phyloP scores from a whole-genome alignment of 164 flowering plant species.

The Annona cherimola region DNA sequence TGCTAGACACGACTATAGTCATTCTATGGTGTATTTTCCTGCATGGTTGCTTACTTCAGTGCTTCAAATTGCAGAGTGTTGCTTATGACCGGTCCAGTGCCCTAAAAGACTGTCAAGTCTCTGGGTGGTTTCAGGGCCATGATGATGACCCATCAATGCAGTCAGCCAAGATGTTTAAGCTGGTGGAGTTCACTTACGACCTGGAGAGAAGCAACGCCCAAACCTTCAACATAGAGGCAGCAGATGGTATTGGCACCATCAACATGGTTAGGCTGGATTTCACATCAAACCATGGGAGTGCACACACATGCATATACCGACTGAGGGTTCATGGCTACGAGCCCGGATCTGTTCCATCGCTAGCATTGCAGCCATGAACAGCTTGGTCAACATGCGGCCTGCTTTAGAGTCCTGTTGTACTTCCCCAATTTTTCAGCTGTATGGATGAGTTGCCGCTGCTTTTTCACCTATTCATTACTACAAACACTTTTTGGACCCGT shows the following conservation, averaged over 20 bases:
- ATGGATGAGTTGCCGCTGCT: not conserved
- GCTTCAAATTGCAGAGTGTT: constrained; percentile 51
- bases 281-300: constrained; percentile 71
- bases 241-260: constrained; percentile 33
- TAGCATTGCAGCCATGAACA: not conserved
- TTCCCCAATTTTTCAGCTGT: not conserved
- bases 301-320: constrained; percentile 90
- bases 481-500: not conserved
- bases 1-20: not conserved
- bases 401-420: not conserved
- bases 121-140: constrained; percentile 54
- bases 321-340: constrained; percentile 88
- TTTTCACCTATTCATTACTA: not conserved
- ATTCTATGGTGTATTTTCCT: not conserved
- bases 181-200: constrained; percentile 77
- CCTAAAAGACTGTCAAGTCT: constrained; percentile 72
- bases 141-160: constrained; percentile 20
- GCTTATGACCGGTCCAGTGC: constrained; percentile 91
- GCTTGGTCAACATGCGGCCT: not conserved
- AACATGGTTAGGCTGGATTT: constrained; percentile 73
- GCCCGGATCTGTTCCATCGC: constrained; percentile 38
- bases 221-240: constrained; percentile 50
- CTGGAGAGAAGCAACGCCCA: constrained; percentile 84
- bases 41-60: not conserved
- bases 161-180: constrained; percentile 31